Percentiles rank a stretch among this genome's conserved stretches.
phyloP scores from a whole-genome alignment of 352 stramenopile genomes.

The Globisporangium barbulae region DNA sequence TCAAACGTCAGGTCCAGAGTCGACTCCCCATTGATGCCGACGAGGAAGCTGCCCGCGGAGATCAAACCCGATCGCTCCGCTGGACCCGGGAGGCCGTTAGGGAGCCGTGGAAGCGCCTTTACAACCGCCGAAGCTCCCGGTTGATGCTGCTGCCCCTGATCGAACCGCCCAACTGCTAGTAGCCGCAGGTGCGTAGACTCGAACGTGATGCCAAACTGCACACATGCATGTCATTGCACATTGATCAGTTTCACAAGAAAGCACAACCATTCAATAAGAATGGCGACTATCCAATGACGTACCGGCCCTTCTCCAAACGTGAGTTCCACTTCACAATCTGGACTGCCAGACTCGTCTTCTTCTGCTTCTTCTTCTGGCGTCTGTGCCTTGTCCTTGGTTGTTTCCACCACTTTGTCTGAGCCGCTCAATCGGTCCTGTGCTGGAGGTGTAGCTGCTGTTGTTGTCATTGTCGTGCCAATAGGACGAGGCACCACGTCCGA shows the following conservation, averaged over 20 bases:
- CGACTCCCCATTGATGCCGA: conserved; percentile 68
- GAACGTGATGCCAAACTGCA: conserved; percentile 74
- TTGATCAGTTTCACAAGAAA: background rate
- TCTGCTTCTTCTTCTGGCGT: background rate
- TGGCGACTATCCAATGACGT: conserved; percentile 13
- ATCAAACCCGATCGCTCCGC: conserved; percentile 57
- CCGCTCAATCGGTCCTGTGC: background rate
- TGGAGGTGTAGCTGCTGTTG: background rate
- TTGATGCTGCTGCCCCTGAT: conserved; percentile 25
- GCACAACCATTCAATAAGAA: background rate
- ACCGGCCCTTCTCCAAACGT: conserved; percentile 70
- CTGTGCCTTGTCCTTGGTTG: background rate
- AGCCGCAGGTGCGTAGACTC: conserved; percentile 70
- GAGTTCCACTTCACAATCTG: conserved; percentile 52
- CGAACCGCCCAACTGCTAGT: conserved; percentile 50
- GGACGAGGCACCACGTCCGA: conserved; percentile 42
- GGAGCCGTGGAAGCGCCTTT: conserved; percentile 58
- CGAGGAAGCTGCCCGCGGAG: conserved; percentile 51
- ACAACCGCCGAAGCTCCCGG: conserved; percentile 58
- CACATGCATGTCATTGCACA: background rate
- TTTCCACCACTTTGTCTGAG: background rate
- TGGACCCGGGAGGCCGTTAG: conserved; percentile 53
- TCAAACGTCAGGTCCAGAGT: conserved; percentile 61
- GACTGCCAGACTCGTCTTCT: background rate
- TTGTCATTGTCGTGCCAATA: conserved; percentile 14